Evolutionary conservation across 306 rosid genomes (phyloP), one percentile per base, ranked within the genome.

Genomic region (Clitoria ternatea): DNA sequence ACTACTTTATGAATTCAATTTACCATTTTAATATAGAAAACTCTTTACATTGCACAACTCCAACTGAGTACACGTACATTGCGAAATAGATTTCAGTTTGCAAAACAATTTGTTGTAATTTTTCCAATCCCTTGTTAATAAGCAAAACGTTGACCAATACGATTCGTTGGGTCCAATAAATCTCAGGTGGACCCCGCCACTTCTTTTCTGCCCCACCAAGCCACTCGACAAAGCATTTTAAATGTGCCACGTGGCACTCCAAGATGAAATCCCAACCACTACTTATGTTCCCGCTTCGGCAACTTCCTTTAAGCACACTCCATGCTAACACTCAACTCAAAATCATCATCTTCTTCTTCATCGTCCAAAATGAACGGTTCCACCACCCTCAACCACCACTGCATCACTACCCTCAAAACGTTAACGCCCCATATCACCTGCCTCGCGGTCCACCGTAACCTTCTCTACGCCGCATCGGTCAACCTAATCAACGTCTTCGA

Each of bases 401-500:
- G 36, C 9, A 42, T 81, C 6, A 20, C 72, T 36, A 72, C 87
- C 26, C 33, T 84, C 35, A 78, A 69, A 75, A 78, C 84, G 50
- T 50, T 49, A 30, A 27, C 81, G 4, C 72, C 85, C 6, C 82
- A 76, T n/a, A 74, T 69, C 50, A 83, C 85, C 9, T 83, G 94
- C 69, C 81, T 88, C 4, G 89, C 89, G 0, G 64, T 79, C 66
- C 84, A 84, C 78, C 64, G 27, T 0, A 72, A 80, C 81, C 86
- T 88, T 49, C 94, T 88, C 66, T 88, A 88, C 74, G 83, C 87
- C 24, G 87, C 87, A 5, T 84, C 89, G n/a, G 32, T 71, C 36
- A 77, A 83, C 74, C 56, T 71, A 29, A 84, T 88, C 80, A 70
- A 72, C 81, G 94, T 85, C 71, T 88, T 68, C 37, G 86, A 85